Evolutionary conservation across 2,329 filamentous ascomycete species (phyloP), one percentile per base, ranked within the genome.

Genomic region (Triangularia setosa): DNA sequence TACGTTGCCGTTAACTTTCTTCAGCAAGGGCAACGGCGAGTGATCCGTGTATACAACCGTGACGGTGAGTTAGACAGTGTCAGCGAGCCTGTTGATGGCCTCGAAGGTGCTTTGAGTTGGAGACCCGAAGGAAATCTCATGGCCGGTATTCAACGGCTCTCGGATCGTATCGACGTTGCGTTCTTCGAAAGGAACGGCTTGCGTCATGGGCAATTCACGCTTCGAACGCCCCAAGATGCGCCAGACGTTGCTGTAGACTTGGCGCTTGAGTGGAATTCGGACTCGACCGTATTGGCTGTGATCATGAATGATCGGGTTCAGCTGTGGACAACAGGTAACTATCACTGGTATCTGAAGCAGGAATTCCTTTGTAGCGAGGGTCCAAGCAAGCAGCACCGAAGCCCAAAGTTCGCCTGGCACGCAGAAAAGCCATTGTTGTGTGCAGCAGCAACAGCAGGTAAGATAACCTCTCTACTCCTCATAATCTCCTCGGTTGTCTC

Each of bases 111-210:
- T 52, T 77, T 99, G 64, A 97, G 92, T 78, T 99, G 95, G 95
- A 85, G 93, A 68, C 95, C 95, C 1, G 87, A 87, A 14, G 95
- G 95, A 0, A 97, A 97, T 73, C 80, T 98, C 24, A 90, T 99
- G 71, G 93, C 93, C n/a, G 86, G 90, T 40, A 86, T 96, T 54
- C 92, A 96, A 75, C 84, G 91, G 16, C 77, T 87, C n/a, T 75
- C 83, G 1, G 85, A 89, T 57, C 82, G 83, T n/a, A 79, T 91
- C 21, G 89, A 96, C 70, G 88, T 98, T 54, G 88, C 96, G 2
- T 99, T 99, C 77, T 99, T 99, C 71, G 95, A 99, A 79, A 85
- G 93, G 60, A 99, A 99, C 72, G 95, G 95, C n/a, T 83, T 99
- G 64, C 87, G 94, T n/a, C 95, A 99, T 76, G 95, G 95, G 4